Evolutionary conservation across 2,329 filamentous ascomycete genomes (phyloP).

Genomic region (Cryoendolithus antarcticus): DNA sequence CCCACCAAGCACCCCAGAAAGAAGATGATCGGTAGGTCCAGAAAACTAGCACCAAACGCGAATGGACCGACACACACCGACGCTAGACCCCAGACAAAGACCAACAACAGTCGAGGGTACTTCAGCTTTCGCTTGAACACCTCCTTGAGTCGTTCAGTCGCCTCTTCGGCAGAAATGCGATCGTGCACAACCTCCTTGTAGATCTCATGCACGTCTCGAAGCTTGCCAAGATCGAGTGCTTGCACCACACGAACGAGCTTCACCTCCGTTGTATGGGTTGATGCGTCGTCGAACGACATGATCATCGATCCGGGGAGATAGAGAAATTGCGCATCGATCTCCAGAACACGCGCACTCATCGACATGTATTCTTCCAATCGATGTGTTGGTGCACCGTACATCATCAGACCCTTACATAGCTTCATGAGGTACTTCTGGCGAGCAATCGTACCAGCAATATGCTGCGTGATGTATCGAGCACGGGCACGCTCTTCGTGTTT

Average conservation of each 20-base stretch:
- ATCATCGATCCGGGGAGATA: constrained; percentile 92
- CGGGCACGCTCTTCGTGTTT: too few species aligned
- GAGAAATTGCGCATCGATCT: constrained; percentile 78
- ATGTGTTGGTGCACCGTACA: constrained; percentile 82
- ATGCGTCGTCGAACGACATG: constrained; percentile 67
- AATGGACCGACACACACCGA: constrained; percentile 67
- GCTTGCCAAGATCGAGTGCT: constrained; percentile 60
- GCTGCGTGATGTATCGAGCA: constrained; percentile 36
- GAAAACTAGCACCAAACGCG: constrained; percentile 61
- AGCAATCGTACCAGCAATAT: constrained; percentile 58
- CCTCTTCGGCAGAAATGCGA: constrained; percentile 58
- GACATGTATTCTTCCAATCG: constrained; percentile 86
- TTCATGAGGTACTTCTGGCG: constrained; percentile 74
- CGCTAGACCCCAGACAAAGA: constrained; percentile 62
- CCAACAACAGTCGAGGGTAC: constrained; percentile 35
- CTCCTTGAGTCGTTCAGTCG: constrained; percentile 47
- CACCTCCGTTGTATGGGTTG: constrained; percentile 64
- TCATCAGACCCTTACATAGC: constrained; percentile 76
- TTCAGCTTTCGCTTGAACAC: constrained; percentile 47
- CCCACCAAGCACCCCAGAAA: constrained; percentile 62
- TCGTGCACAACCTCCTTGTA: constrained; percentile 75
- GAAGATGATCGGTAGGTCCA: constrained; percentile 69
- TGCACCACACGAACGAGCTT: constrained; percentile 58
- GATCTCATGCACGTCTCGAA: constrained; percentile 61
- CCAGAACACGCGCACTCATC: constrained; percentile 74